phyloP scores from a whole-genome alignment of 768 basidiomycete genomes.

The Lentinula raphanica region DNA sequence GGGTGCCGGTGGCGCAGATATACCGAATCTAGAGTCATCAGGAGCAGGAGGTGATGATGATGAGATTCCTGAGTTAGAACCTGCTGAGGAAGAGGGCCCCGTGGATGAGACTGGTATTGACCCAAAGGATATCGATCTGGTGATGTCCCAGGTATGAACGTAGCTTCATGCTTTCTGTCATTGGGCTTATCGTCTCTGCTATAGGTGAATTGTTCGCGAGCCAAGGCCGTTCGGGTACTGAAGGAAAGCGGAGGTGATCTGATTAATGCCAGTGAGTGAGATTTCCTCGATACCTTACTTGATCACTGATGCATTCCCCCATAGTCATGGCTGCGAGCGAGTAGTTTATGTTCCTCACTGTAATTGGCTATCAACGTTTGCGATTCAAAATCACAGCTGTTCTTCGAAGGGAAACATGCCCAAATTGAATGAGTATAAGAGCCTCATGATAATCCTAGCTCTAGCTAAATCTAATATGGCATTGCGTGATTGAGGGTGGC shows the following conservation, averaged over 20 bases:
- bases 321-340: slow-evolving; percentile 92
- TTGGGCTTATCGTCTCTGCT: neutral
- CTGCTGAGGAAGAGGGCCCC: slow-evolving; percentile 73
- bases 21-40: slow-evolving; percentile 40
- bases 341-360: slow-evolving; percentile 38
- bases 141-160: slow-evolving; percentile 58
- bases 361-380: neutral
- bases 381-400: no score
- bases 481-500: no score
- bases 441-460: no score
- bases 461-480: no score
- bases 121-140: slow-evolving; percentile 90
- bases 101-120: slow-evolving; percentile 88
- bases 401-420: no score
- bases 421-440: no score
- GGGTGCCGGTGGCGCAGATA: slow-evolving; percentile 33
- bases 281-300: neutral
- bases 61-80: slow-evolving; percentile 81
- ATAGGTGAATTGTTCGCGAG: slow-evolving; percentile 84
- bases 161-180: neutral
- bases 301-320: slow-evolving; percentile 10
- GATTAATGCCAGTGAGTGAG: slow-evolving; percentile 89
- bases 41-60: slow-evolving; percentile 60
- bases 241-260: slow-evolving; percentile 91
- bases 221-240: slow-evolving; percentile 86